These are phyloP conservation scores for Vitis rupestris DNA, from an alignment of 164 flowering plant genomes.

Conservation along the genomic window DNA sequence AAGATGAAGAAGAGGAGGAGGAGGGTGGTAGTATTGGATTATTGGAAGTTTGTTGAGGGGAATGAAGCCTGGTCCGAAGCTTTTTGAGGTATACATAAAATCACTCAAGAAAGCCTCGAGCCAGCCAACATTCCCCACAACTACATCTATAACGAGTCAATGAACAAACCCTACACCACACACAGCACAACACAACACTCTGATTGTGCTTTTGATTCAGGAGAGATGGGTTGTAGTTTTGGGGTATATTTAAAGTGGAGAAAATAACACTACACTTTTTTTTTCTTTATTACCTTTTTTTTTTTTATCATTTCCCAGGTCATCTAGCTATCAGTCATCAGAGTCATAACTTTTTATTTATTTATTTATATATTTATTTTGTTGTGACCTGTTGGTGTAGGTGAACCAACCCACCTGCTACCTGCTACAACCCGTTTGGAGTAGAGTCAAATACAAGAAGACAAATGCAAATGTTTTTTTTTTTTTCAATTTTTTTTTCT, in stretches of 20 bases:
- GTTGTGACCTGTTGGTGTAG: constrained; percentile 8
- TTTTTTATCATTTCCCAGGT: too few relatives aligned
- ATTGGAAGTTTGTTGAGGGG: constrained; percentile 43
- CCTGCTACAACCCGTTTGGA: constrained; percentile 15
- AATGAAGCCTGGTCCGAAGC: constrained; percentile 92
- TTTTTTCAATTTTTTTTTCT: too few relatives aligned
- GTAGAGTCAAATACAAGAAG: background rate
- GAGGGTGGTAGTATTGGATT: too few relatives aligned
- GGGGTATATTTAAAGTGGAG: too few relatives aligned
- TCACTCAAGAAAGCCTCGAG: constrained; percentile 39
- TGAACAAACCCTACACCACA: background rate
- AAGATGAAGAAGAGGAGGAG: too few relatives aligned
- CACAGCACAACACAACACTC: too few relatives aligned
- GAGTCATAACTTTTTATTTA: background rate
- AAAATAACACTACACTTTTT: too few relatives aligned
- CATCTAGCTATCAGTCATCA: background rate
- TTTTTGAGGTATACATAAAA: constrained; percentile 2
- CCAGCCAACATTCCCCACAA: constrained; percentile 68
- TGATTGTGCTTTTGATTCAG: constrained; percentile 1
- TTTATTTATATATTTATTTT: background rate
- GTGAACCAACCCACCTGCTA: constrained; percentile 13
- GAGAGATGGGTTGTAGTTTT: too few relatives aligned
- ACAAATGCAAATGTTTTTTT: background rate
- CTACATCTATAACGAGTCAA: background rate
- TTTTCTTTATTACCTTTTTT: too few relatives aligned